Evolutionary conservation across 192 early-diverging fungal species (phyloP), one percentile per base, ranked within the genome.

Genomic region (Chytriomyces sp.): DNA sequence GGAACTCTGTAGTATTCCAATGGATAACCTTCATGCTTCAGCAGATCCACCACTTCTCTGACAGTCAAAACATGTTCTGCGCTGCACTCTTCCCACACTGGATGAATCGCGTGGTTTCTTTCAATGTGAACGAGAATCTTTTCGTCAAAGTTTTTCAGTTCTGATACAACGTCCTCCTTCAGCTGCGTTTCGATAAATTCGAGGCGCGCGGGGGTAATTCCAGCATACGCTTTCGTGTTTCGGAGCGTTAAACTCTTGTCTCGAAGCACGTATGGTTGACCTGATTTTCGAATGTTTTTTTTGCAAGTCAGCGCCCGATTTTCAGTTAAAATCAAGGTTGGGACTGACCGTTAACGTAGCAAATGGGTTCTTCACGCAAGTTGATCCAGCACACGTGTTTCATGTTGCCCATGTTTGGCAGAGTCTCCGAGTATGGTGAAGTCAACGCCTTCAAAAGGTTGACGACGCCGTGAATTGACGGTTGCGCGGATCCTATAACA

Each of bases 331-430:
- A 35, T 35, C 28, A 35, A 35, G 28, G 28, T 35, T 35, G 28
- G 0, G 28, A 35, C 28, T 35, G 28, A 63, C 72, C 88, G 65
- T 89, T 89, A 62, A 91, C 84, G 71, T 91, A 91, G 26, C 89
- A 87, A 20, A 91, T 83, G 10, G 90, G 90, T 61, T 91, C 90
- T 73, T 91, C 90, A 43, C 90, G 81, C n/a, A 91, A 65, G 71
- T 91, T 91, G 63, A 90, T 89, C 88, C 88, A 89, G n/a, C 87
- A 50, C 43, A 90, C 79, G 16, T 18, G 16, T 26, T 64, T 77
- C 44, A 45, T 72, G 43, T 43, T 10, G 5, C 45, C 35, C 24
- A 72, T 26, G 57, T 80, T 35, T 7, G 72, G 72, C 13, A 60
- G 46, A 2, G 74, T 53, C 18, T 64, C 74, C 6, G 69, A 77